phyloP scores from a whole-genome alignment of 2,329 filamentous ascomycete genomes.

The Penicillium oxalicum region DNA sequence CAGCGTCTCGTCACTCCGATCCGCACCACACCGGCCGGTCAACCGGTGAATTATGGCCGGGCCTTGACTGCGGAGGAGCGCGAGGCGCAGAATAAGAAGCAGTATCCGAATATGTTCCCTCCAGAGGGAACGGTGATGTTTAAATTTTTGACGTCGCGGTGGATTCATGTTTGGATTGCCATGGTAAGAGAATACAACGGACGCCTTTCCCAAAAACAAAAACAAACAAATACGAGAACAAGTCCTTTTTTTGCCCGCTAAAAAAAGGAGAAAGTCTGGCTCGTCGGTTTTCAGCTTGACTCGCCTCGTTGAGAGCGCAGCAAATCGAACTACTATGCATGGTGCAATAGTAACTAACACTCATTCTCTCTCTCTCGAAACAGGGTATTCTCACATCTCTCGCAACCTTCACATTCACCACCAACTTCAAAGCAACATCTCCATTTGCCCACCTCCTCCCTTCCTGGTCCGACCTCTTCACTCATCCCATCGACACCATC shows the following conservation, averaged over 20 bases:
- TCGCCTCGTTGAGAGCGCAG: too few relatives aligned
- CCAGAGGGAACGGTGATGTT: slow-evolving; percentile 74
- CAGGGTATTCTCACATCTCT: slow-evolving; percentile 64
- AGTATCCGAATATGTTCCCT: slow-evolving; percentile 87
- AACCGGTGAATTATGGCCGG: slow-evolving; percentile 68
- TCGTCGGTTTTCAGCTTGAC: too few relatives aligned
- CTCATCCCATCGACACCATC: slow-evolving; percentile 63
- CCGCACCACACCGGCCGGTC: slow-evolving; percentile 19
- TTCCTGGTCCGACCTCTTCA: slow-evolving; percentile 59
- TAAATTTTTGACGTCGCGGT: slow-evolving; percentile 73
- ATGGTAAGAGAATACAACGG: slow-evolving; percentile 54
- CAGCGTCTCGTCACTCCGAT: slow-evolving; percentile 51
- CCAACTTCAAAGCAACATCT: slow-evolving; percentile 73
- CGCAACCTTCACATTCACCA: slow-evolving; percentile 65
- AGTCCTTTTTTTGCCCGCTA: too few relatives aligned
- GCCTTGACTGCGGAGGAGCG: slow-evolving; percentile 60
- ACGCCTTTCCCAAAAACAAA: neutral
- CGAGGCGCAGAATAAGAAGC: slow-evolving; percentile 58
- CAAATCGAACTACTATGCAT: too few relatives aligned
- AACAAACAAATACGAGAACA: too few relatives aligned
- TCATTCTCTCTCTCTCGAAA: too few relatives aligned
- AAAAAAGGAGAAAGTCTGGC: too few relatives aligned
- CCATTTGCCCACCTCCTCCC: slow-evolving; percentile 77
- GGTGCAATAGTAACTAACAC: too few relatives aligned
- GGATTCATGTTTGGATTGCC: slow-evolving; percentile 75